A percentile compares a stretch with the other conserved stretches of the same genome.
Evolutionary conservation across 2,329 filamentous ascomycete species (phyloP).

Genomic region (Colletotrichum nymphaeae): DNA sequence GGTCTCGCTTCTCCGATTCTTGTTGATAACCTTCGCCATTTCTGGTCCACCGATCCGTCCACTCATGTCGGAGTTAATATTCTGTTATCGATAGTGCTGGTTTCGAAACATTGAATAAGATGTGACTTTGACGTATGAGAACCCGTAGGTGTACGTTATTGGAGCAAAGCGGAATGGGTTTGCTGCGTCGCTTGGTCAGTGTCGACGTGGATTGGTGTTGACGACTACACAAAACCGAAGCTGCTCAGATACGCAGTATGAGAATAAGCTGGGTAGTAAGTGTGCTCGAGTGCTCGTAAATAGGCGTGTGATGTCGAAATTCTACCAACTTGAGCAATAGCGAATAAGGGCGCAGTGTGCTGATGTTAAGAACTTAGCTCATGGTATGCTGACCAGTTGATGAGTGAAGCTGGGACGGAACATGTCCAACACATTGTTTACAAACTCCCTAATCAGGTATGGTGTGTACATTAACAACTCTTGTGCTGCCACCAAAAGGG

Average conservation of each 20-base stretch:
- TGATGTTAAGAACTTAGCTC: not conserved
- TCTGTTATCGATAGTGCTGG: not conserved
- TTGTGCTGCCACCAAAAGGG: not conserved
- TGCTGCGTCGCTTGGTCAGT: not conserved
- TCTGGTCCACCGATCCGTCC: not conserved
- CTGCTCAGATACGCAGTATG: not conserved
- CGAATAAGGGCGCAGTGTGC: not conserved
- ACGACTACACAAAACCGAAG: not conserved
- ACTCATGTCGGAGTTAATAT: not conserved
- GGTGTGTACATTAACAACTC: not conserved
- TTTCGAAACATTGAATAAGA: not conserved
- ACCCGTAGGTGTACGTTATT: not conserved
- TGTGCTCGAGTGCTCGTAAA: not conserved
- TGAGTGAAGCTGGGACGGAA: not conserved
- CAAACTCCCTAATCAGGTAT: slow-evolving; percentile 18
- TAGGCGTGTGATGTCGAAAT: not conserved
- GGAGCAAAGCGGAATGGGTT: not conserved
- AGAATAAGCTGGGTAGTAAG: not conserved
- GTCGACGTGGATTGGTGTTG: not conserved
- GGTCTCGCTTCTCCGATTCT: not conserved
- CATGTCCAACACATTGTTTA: slow-evolving; percentile 5
- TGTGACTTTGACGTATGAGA: too few species aligned
- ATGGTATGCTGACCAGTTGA: not conserved
- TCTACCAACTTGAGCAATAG: not conserved
- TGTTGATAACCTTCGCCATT: not conserved